phyloP scores from a whole-genome alignment of 768 basidiomycete genomes.

The Lactarius pseudohatsudake region DNA sequence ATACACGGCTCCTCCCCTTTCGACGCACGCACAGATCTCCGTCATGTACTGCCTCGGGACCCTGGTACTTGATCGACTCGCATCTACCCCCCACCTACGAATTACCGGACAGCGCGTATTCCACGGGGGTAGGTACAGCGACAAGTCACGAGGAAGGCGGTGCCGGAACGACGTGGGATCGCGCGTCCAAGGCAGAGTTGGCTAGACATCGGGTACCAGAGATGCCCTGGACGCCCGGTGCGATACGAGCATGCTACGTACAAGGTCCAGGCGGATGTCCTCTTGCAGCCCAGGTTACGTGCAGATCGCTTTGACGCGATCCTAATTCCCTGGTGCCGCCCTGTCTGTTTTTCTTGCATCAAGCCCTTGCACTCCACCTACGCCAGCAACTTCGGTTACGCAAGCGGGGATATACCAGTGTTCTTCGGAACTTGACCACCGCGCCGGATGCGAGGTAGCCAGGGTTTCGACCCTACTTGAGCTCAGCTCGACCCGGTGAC shows the following conservation, averaged over 20 bases:
- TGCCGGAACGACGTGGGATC: conserved; percentile 25
- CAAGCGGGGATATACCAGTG: conserved; percentile 11
- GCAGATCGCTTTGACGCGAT: conserved; percentile 13
- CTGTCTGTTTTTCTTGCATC: conserved; percentile 16
- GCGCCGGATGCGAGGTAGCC: conserved; percentile 23
- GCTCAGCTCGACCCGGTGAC: conserved; percentile 29
- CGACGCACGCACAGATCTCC: conserved; percentile 18
- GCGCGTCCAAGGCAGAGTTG: conserved; percentile 6
- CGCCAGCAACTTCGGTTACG: neutral
- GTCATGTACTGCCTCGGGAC: conserved; percentile 26
- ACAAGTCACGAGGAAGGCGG: conserved; percentile 25
- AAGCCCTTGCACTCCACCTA: conserved; percentile 9
- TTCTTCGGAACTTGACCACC: conserved; percentile 24
- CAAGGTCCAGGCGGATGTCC: neutral
- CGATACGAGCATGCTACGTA: conserved; percentile 17
- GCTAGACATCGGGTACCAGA: conserved; percentile 12
- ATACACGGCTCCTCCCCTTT: conserved; percentile 1
- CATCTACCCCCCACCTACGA: conserved; percentile 9
- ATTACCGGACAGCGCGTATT: conserved; percentile 14
- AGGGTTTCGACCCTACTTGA: conserved; percentile 20
- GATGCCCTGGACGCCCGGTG: conserved; percentile 18
- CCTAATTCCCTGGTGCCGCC: conserved; percentile 14
- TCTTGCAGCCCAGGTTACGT: conserved; percentile 8
- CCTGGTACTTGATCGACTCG: conserved; percentile 15
- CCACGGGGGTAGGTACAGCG: conserved; percentile 3